Conservation (phyloP, 2,329 filamentous ascomycete genomes). For the Diplodia corticola region DNA sequence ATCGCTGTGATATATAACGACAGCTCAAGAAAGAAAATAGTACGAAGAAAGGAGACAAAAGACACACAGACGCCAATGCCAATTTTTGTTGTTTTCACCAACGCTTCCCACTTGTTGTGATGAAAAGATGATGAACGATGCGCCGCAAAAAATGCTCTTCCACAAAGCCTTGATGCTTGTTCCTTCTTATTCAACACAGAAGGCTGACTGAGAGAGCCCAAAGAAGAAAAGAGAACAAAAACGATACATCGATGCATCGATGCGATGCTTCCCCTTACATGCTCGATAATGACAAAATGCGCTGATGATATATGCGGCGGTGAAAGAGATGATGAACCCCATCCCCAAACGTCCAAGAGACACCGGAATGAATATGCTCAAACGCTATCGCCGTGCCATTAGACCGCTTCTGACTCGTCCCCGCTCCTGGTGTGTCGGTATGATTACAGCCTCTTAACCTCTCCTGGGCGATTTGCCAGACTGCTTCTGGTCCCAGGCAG, state of each 20-base stretch:
- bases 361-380: neutral
- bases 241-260: neutral
- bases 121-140: neutral
- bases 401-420: neutral
- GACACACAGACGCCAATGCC: neutral
- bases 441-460: neutral
- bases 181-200: neutral
- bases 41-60: neutral
- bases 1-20: neutral
- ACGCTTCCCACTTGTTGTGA: neutral
- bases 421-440: neutral
- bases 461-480: neutral
- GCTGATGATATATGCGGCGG: neutral
- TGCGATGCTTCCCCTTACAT: neutral
- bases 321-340: neutral
- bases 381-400: neutral
- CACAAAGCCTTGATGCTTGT: neutral
- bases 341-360: neutral
- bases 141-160: neutral
- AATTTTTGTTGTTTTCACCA: neutral
- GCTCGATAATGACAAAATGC: neutral
- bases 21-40: neutral
- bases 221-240: neutral
- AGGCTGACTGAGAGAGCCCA: neutral
- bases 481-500: conserved; percentile 19